These are phyloP conservation scores for Quercus berberidifolia DNA, from an alignment of 306 rosid species.

Conservation along the genomic window DNA sequence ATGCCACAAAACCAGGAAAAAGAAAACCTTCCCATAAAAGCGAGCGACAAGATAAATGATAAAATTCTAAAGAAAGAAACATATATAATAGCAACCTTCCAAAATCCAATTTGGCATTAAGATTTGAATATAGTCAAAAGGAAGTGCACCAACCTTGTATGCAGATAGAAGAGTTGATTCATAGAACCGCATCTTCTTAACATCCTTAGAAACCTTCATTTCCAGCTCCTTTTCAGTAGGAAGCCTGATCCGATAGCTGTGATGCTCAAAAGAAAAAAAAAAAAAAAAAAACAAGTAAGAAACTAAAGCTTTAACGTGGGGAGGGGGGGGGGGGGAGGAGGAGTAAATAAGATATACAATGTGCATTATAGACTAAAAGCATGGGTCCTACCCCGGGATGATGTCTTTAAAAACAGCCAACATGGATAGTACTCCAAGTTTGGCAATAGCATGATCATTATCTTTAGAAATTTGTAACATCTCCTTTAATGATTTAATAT, in stretches of 20 bases:
- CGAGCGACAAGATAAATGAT: neutral
- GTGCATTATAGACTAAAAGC: slow-evolving; percentile 12
- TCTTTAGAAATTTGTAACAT: slow-evolving; percentile 71
- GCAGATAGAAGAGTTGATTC: slow-evolving; percentile 89
- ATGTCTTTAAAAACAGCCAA: slow-evolving; percentile 90
- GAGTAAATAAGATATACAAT: slow-evolving; percentile 1
- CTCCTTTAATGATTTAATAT: slow-evolving; percentile 78
- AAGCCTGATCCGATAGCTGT: slow-evolving; percentile 90
- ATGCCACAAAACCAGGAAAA: neutral
- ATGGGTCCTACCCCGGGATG: slow-evolving; percentile 71
- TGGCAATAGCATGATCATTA: slow-evolving; percentile 56
- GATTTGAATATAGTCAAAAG: neutral
- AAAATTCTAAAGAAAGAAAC: neutral
- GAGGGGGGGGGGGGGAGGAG: no score
- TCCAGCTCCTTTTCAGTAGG: slow-evolving; percentile 94
- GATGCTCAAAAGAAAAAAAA: slow-evolving; percentile 8
- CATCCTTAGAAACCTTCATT: slow-evolving; percentile 90
- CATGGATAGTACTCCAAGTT: slow-evolving; percentile 88
- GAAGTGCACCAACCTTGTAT: slow-evolving; percentile 66
- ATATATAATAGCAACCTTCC: slow-evolving; percentile 3
- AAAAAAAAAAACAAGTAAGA: neutral
- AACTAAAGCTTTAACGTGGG: neutral
- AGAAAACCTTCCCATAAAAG: neutral
- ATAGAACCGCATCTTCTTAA: slow-evolving; percentile 78
- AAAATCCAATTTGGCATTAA: slow-evolving; percentile 14